phyloP scores from a whole-genome alignment of 2,329 filamentous ascomycete species.

The Aspergillus amoenus region DNA sequence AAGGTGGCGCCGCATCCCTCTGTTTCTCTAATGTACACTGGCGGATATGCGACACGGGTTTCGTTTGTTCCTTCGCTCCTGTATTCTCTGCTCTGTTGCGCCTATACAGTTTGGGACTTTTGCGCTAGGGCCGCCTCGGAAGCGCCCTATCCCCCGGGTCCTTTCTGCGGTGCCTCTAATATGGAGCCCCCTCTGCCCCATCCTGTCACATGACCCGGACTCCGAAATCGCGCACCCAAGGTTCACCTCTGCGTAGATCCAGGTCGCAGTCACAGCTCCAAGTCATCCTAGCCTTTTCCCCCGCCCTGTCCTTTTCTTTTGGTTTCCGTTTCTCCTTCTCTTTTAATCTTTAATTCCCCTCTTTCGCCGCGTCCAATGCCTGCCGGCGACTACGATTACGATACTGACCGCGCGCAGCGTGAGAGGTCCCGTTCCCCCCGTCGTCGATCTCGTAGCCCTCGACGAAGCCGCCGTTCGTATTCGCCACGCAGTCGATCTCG shows the following conservation, averaged over 20 bases:
- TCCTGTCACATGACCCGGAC: slow-evolving; percentile 10
- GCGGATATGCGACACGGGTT: background rate
- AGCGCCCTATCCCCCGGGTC: slow-evolving; percentile 9
- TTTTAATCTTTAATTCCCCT: slow-evolving; percentile 2
- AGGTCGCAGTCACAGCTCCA: slow-evolving; percentile 9
- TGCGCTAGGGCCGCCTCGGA: slow-evolving; percentile 14
- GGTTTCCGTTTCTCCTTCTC: background rate
- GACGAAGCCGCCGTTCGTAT: slow-evolving; percentile 73
- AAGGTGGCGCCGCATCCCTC: background rate
- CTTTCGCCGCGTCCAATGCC: slow-evolving; percentile 20
- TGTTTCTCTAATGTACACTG: background rate
- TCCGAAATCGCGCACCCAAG: slow-evolving; percentile 9
- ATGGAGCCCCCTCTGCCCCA: background rate
- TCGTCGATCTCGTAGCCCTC: slow-evolving; percentile 77
- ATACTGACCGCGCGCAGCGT: slow-evolving; percentile 59
- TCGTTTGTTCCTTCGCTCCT: background rate
- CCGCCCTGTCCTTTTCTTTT: background rate
- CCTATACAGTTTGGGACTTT: slow-evolving; percentile 8
- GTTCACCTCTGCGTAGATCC: slow-evolving; percentile 1
- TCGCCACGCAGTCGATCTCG: slow-evolving; percentile 76
- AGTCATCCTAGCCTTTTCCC: slow-evolving; percentile 6
- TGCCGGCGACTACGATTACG: slow-evolving; percentile 28
- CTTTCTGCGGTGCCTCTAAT: slow-evolving; percentile 6
- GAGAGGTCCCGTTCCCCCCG: slow-evolving; percentile 69
- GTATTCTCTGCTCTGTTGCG: slow-evolving; percentile 3